Evolutionary conservation across 2,329 filamentous ascomycete genomes (phyloP), one percentile per base, ranked within the genome.

Genomic region (Curvularia sp.): DNA sequence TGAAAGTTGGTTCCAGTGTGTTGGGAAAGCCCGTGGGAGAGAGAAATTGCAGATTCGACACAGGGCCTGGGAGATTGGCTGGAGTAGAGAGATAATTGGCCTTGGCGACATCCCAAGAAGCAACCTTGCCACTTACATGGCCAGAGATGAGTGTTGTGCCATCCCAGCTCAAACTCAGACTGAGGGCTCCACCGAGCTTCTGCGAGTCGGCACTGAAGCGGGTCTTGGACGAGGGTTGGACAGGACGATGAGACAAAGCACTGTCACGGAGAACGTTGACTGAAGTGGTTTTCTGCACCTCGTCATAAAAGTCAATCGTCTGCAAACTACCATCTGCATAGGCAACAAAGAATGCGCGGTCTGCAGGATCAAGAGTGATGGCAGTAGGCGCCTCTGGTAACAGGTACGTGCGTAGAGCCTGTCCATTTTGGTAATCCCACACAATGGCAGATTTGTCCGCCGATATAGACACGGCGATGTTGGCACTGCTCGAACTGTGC

Each of bases 371-470:
- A 4, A 98, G 81, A 8, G 86, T 81, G 32, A 94, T 75, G 67
- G 89, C 93, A 28, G 89, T 81, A 15, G 93, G 92, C 18, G 84
- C 81, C n/a, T 84, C 82, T 1, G 91, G 87, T 55, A 98, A 86
- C 39, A 98, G 83, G 64, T 96, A 87, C 3, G 93, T 98, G 42
- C 93, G 87, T 56, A 98, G 80, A 10, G 89, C 82, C 59, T 87
- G 85, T 38, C 92, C 92, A 0, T 87, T 91, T 61, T 88, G 87
- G 74, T 96, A 96, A 78, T 98, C 93, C 95, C 95, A 99, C 59
- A 96, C 83, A 69, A 97, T 89, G 67, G 92, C 92, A 7, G 92
- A 95, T 78, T 91, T 93, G 79, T 98, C 95, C 68, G 86, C 88
- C 64, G 92, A 92, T 6, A 89, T 87, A 3, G 94, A 96, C 19